A percentile compares a stretch with the other conserved stretches of the same genome.
These are phyloP conservation scores for Cladophialophora immunda DNA, from an alignment of 2,329 filamentous ascomycete genomes.

Conservation along the genomic window DNA sequence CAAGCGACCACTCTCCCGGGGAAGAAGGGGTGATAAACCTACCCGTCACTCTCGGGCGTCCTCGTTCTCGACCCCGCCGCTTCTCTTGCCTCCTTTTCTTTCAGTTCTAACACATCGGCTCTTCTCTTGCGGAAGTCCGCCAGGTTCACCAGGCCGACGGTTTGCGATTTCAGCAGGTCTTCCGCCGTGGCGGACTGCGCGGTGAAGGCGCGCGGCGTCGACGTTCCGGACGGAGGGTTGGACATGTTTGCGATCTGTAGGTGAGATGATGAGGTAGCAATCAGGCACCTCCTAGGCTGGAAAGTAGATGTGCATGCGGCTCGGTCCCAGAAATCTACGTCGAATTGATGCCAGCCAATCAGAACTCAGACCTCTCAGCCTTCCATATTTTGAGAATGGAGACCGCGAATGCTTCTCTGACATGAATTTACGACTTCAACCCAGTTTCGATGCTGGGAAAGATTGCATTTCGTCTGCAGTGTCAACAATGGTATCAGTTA, in stretches of 20 bases:
- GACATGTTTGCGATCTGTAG: conserved; percentile 19
- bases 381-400: not conserved
- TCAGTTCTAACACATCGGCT: conserved; percentile 90
- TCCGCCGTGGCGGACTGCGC: conserved; percentile 79
- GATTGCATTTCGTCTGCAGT: not conserved
- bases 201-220: conserved; percentile 68
- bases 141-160: conserved; percentile 88
- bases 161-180: conserved; percentile 83
- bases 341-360: not conserved
- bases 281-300: too few species aligned
- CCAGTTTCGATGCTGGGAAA: not conserved
- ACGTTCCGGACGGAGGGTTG: conserved; percentile 51
- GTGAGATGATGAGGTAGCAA: not conserved
- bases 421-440: not conserved
- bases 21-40: conserved; percentile 46
- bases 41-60: conserved; percentile 66
- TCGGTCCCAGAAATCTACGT: not conserved
- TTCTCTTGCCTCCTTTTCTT: conserved; percentile 81
- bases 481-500: not conserved
- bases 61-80: conserved; percentile 53
- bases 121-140: conserved; percentile 96
- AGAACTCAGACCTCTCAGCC: not conserved
- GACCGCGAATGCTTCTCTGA: not conserved
- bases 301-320: not conserved
- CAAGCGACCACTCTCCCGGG: not conserved